Evolutionary conservation across 169 alveolate genomes (phyloP).

Genomic region (Perkinsus olseni): DNA sequence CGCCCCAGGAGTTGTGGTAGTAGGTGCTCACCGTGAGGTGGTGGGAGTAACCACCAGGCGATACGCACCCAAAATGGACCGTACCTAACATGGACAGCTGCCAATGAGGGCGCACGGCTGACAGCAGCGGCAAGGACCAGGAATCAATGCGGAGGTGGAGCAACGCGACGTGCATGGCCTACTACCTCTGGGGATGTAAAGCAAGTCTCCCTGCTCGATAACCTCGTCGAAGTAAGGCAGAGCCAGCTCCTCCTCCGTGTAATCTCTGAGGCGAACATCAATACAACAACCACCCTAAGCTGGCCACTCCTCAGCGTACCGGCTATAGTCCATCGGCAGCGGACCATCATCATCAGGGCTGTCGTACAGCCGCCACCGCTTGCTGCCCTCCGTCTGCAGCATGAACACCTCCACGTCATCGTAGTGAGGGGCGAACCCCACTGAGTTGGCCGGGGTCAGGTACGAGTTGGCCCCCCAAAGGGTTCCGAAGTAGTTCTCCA

Average conservation of each 20-base stretch:
- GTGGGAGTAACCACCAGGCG: slow-evolving; percentile 1
- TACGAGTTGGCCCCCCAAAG: slow-evolving; percentile 7
- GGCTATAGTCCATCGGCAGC: not conserved
- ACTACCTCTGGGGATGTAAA: slow-evolving; percentile 13
- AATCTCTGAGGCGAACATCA: not conserved
- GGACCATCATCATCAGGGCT: not conserved
- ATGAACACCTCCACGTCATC: slow-evolving; percentile 15
- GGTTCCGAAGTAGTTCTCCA: slow-evolving; percentile 13
- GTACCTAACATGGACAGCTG: not conserved
- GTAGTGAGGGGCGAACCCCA: slow-evolving; percentile 14
- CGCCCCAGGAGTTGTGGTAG: not conserved
- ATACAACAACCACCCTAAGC: not conserved
- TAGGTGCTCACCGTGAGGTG: slow-evolving; percentile 8
- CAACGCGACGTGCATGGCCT: not conserved
- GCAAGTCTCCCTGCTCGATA: slow-evolving; percentile 1
- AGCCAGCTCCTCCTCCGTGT: not conserved
- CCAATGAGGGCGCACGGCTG: too few species aligned
- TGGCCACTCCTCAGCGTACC: not conserved
- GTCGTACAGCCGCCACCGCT: slow-evolving; percentile 13
- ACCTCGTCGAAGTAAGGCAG: slow-evolving; percentile 4
- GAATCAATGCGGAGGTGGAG: too few species aligned
- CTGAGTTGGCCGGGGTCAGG: slow-evolving; percentile 2
- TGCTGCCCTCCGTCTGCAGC: slow-evolving; percentile 9
- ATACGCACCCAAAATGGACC: not conserved
- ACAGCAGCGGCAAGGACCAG: too few species aligned